These are phyloP conservation scores for Cucurbita moschata DNA, from an alignment of 306 rosid species.

Conservation along the genomic window DNA sequence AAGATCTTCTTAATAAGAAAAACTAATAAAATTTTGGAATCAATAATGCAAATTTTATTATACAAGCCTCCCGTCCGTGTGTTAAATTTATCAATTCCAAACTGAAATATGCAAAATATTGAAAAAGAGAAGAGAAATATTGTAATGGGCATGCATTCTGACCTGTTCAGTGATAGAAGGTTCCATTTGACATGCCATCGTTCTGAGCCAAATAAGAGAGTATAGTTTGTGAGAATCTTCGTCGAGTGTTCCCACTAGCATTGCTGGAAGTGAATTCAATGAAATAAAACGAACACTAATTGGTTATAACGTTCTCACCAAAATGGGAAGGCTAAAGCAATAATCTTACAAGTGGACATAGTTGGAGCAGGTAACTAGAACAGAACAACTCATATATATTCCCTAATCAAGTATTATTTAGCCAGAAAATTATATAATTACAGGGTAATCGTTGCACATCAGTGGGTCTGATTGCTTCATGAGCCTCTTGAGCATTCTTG, in stretches of 20 bases:
- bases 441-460: slow-evolving; percentile 74
- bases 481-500: slow-evolving; percentile 99
- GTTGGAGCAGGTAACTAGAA: neutral
- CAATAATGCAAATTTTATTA: neutral
- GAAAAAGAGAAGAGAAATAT: neutral
- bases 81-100: neutral
- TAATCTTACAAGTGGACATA: slow-evolving; percentile 5
- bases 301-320: slow-evolving; percentile 7
- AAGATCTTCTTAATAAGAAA: neutral
- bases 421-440: slow-evolving; percentile 18
- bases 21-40: neutral
- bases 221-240: slow-evolving; percentile 74
- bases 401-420: neutral
- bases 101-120: neutral
- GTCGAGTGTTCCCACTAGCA: slow-evolving; percentile 50
- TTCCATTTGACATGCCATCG: slow-evolving; percentile 93
- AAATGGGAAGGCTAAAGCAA: slow-evolving; percentile 2
- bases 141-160: slow-evolving; percentile 4
- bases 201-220: slow-evolving; percentile 80
- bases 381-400: neutral
- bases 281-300: slow-evolving; percentile 13
- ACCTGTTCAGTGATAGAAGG: slow-evolving; percentile 69
- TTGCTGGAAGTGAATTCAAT: slow-evolving; percentile 39
- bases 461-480: slow-evolving; percentile 96
- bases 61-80: neutral